Percentiles rank a stretch among this genome's conserved stretches.
Evolutionary conservation across 108 stramenopile genomes (phyloP).

Genomic region (Parietichytrium sp.): DNA sequence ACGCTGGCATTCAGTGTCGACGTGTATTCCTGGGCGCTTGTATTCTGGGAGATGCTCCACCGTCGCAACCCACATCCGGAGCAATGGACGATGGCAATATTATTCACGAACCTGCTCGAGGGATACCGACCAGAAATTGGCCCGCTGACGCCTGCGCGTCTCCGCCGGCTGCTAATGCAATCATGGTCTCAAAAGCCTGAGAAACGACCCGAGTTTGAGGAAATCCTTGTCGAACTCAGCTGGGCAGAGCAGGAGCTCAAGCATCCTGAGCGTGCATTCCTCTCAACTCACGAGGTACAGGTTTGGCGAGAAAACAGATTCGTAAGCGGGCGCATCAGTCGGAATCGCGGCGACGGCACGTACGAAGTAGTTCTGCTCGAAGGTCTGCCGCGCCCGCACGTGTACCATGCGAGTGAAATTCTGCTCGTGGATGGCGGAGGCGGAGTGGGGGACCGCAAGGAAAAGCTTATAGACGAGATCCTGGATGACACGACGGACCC

Average conservation of each 20-base stretch:
- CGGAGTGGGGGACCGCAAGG: conserved; percentile 1
- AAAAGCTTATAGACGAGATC: too few relatives aligned
- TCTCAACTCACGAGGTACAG: conserved; percentile 14
- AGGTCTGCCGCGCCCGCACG: not conserved
- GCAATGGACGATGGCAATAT: not conserved
- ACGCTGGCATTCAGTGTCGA: not conserved
- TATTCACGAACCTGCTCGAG: not conserved
- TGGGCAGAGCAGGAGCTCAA: not conserved
- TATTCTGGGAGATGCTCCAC: conserved; percentile 33
- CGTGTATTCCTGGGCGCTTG: not conserved
- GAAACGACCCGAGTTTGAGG: conserved; percentile 7
- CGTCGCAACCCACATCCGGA: conserved; percentile 26
- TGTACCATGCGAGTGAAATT: conserved; percentile 12
- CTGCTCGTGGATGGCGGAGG: conserved; percentile 23
- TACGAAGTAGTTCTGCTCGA: conserved; percentile 27
- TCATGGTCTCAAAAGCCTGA: not conserved
- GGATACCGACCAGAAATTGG: conserved; percentile 14
- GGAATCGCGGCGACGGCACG: not conserved
- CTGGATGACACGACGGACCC: too few relatives aligned
- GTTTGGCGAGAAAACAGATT: conserved; percentile 26
- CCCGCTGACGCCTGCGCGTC: not conserved
- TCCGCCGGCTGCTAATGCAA: conserved; percentile 20
- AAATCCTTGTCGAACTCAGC: not conserved
- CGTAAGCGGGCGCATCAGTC: not conserved
- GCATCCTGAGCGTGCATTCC: not conserved